Percentiles rank a stretch among this genome's conserved stretches.
These are phyloP conservation scores for Aspergillus nomiae DNA, from an alignment of 2,329 filamentous ascomycete species.

Conservation along the genomic window DNA sequence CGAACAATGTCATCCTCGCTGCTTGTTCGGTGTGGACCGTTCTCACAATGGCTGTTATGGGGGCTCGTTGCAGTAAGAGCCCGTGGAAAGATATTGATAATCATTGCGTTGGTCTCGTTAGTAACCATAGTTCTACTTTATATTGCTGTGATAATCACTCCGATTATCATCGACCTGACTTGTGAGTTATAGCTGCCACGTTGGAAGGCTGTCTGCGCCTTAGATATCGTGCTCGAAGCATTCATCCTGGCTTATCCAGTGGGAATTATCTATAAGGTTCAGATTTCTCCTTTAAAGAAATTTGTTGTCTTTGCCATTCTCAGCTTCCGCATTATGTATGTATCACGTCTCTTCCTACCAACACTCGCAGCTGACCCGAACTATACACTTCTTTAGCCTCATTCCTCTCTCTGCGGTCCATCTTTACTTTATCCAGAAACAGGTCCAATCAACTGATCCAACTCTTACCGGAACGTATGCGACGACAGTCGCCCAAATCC, in stretches of 20 bases:
- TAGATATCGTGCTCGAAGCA: slow-evolving; percentile 46
- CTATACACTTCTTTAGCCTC: slow-evolving; percentile 30
- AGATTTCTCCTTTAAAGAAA: slow-evolving; percentile 43
- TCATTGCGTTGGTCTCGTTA: slow-evolving; percentile 36
- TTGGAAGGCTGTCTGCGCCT: slow-evolving; percentile 41
- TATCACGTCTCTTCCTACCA: background rate
- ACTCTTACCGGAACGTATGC: slow-evolving; percentile 40
- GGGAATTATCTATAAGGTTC: slow-evolving; percentile 41
- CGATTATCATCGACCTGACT: too few relatives aligned
- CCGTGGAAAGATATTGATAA: slow-evolving; percentile 39
- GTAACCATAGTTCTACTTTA: slow-evolving; percentile 6
- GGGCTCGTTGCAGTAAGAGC: slow-evolving; percentile 37
- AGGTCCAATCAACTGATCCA: slow-evolving; percentile 37
- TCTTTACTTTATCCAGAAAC: slow-evolving; percentile 37
- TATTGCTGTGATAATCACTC: background rate
- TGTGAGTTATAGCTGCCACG: slow-evolving; percentile 32
- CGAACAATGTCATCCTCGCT: slow-evolving; percentile 28
- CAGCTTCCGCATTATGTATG: slow-evolving; percentile 45
- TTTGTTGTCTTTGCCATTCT: slow-evolving; percentile 44
- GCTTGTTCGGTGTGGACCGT: slow-evolving; percentile 34
- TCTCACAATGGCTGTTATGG: slow-evolving; percentile 39
- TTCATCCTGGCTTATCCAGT: slow-evolving; percentile 40
- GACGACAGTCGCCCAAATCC: slow-evolving; percentile 42
- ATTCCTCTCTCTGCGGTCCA: slow-evolving; percentile 43
- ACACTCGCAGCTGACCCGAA: background rate